A percentile compares a stretch with the other conserved stretches of the same genome.
Evolutionary conservation across 2,329 filamentous ascomycete genomes (phyloP).

Genomic region (Apiospora phragmitis): DNA sequence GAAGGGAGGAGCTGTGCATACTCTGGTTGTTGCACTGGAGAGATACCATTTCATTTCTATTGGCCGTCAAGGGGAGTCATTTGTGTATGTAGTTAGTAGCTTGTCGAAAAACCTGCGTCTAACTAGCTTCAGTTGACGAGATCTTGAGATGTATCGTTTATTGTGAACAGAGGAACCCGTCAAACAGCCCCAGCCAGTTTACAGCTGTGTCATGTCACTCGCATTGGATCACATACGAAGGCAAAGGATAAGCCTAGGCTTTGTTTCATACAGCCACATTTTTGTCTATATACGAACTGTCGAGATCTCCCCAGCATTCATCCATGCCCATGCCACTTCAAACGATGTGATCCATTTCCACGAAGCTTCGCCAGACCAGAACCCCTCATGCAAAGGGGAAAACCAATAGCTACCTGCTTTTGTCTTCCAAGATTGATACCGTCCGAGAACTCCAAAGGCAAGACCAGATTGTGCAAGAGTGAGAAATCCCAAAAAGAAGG

Average conservation of each 20-base stretch:
- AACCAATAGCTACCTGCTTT: neutral
- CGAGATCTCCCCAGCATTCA: neutral
- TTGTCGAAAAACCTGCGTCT: neutral
- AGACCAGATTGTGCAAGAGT: neutral
- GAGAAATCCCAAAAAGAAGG: neutral
- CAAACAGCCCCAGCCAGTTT: neutral
- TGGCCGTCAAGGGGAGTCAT: neutral
- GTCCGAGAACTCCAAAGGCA: neutral
- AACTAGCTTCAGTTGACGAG: neutral
- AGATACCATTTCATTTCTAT: neutral
- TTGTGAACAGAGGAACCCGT: neutral
- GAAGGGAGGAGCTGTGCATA: neutral
- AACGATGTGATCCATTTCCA: neutral
- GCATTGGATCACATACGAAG: neutral
- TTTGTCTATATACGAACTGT: neutral
- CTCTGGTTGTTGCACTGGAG: neutral
- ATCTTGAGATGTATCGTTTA: neutral
- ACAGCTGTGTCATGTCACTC: too few species aligned
- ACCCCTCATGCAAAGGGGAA: neutral
- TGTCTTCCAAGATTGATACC: neutral
- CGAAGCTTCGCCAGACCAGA: neutral
- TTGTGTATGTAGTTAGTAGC: neutral
- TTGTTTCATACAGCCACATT: neutral
- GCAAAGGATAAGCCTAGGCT: neutral
- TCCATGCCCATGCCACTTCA: neutral